Percentiles rank a stretch among this genome's conserved stretches.
Conservation (phyloP, 2,329 filamentous ascomycete genomes). For the Fusarium algeriense region DNA sequence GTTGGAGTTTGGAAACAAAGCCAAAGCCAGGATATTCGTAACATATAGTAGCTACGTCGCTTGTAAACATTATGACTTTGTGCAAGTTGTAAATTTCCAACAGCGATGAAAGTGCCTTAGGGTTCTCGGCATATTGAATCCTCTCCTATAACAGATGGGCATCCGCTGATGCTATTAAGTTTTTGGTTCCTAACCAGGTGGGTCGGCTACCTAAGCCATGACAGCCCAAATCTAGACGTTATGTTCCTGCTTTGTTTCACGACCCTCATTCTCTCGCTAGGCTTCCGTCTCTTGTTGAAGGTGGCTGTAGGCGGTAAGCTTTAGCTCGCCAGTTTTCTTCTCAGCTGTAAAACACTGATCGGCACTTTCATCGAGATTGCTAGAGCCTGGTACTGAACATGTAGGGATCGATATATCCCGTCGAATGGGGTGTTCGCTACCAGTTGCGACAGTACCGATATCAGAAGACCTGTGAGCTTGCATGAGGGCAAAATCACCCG, state of each 20-base stretch:
- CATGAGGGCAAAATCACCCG: background rate
- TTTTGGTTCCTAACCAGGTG: too few relatives aligned
- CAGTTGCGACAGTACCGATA: slow-evolving; percentile 27
- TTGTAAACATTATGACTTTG: too few relatives aligned
- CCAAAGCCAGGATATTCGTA: too few relatives aligned
- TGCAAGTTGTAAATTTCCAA: too few relatives aligned
- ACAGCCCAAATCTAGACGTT: too few relatives aligned
- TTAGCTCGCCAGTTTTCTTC: slow-evolving; percentile 4
- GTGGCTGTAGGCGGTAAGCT: background rate
- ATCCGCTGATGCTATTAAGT: too few relatives aligned
- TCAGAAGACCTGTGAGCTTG: slow-evolving; percentile 30
- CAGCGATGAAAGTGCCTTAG: too few relatives aligned
- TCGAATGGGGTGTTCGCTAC: slow-evolving; percentile 29
- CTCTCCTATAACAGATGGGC: too few relatives aligned
- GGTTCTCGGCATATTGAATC: too few relatives aligned
- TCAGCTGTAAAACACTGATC: background rate
- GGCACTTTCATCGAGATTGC: slow-evolving; percentile 17
- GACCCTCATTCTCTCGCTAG: background rate
- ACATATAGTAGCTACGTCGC: too few relatives aligned
- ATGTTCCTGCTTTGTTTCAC: background rate
- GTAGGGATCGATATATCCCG: slow-evolving; percentile 21
- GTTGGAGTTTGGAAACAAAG: too few relatives aligned
- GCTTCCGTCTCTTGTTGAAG: slow-evolving; percentile 1
- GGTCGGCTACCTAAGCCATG: too few relatives aligned
- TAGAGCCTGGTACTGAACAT: slow-evolving; percentile 24